Percentiles rank a stretch among this genome's conserved stretches.
Evolutionary conservation across 2,329 filamentous ascomycete species (phyloP).

Genomic region (Dendryphion nanum): DNA sequence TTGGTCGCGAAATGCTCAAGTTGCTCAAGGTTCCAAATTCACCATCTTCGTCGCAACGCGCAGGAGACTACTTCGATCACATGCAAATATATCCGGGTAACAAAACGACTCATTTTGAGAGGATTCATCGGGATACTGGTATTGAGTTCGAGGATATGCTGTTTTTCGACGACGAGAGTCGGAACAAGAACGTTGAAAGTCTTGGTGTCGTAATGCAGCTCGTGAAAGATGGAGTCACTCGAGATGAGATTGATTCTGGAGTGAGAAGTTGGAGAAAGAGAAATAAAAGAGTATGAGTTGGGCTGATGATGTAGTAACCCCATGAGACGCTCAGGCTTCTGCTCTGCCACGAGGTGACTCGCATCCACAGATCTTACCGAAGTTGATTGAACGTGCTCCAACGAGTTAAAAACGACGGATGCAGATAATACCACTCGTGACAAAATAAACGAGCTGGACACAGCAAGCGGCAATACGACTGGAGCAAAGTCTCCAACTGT

Average conservation of each 20-base stretch:
- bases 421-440: no score
- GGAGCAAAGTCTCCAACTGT: no score
- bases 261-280: slow-evolving; percentile 67
- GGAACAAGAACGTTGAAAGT: slow-evolving; percentile 79
- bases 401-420: no score
- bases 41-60: slow-evolving; percentile 44
- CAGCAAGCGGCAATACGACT: no score
- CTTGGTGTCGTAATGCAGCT: slow-evolving; percentile 83
- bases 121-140: slow-evolving; percentile 68
- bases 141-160: slow-evolving; percentile 80
- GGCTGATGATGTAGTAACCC: no score
- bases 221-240: slow-evolving; percentile 74
- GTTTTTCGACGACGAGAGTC: slow-evolving; percentile 90
- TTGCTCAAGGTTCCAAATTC: slow-evolving; percentile 64
- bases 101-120: slow-evolving; percentile 83
- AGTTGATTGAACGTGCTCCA: no score
- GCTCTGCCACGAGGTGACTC: no score
- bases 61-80: slow-evolving; percentile 56
- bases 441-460: no score
- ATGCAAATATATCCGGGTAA: slow-evolving; percentile 67
- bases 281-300: not conserved
- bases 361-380: no score
- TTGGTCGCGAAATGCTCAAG: slow-evolving; percentile 78
- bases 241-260: slow-evolving; percentile 74
- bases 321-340: no score